Base-by-base conservation (phyloP, 2,329 filamentous ascomycete species). In the Aspergillus costaricaensis region DNA sequence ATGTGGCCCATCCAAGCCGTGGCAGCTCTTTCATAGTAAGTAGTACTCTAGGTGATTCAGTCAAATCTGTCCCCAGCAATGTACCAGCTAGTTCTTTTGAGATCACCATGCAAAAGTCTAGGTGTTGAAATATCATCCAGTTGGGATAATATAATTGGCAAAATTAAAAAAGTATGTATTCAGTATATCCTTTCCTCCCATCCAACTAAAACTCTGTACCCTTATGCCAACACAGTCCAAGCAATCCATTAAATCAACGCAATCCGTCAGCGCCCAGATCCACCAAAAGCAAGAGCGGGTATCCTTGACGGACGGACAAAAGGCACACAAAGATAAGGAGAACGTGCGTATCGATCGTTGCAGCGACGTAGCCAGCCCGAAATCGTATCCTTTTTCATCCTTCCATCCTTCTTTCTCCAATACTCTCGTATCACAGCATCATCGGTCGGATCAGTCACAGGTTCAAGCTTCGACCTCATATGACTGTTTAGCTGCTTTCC, bases 401-500 rank as follows among this genome's bases (percentile, higher is more conserved):
- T 27, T 32, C 23, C 47, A 30, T 50, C 23, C 44, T 27, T 8
- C 23, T 43, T 17, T 7, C 21, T 49, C 44, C 23, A 14, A 14
- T 36, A 36, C 21, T 5, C 21, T 49, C 15, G 21, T 49, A 30
- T 49, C 44, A 49, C 43, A 12, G 15, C 25, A 50, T 50, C 9
- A 15, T 23, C 41, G 41, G 19, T 44, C 41, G 19, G 41, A 44
- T 7, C 41, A 19, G 41, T 15, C 19, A 5, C 2, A 23, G 4
- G 21, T 10, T 12, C 41, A 44, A 23, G 21, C 19, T 23, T 43
- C 53, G 23, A 55, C 53, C 51, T 68, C 62, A 17, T 64, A 70
- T 2, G 63, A 44, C 25, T 69, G 50, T 25, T 62, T 69, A 19
- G 70, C 65, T 9, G 72, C 69, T 59, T 70, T 73, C 43, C 66